Evolutionary conservation across 345 rosid genomes (phyloP), one percentile per base, ranked within the genome.

Genomic region (Cardamine chenopodiifolia): DNA sequence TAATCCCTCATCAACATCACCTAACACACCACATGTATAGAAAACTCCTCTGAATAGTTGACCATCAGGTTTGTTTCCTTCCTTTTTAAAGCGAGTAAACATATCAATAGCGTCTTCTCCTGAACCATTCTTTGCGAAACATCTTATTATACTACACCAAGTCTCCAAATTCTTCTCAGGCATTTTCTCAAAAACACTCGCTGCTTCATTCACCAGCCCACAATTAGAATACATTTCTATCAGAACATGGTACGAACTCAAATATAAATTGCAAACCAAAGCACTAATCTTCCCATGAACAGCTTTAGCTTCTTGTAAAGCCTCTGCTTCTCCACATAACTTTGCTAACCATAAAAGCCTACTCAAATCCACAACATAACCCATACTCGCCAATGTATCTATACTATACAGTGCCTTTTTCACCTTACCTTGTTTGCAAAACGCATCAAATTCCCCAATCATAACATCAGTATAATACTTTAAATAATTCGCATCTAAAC

Each of bases 41-140:
- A 94, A 87, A 3, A 91, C 76, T 3, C 87, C 78, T 40, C 83
- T 61, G 54, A 83, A 91, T 64, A 94, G 68, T 57, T 79, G 76
- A 18, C 84, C 82, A 18, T 90, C 85, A 0, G 95, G 96, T 70
- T 72, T 82, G 61, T 84, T 66, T 53, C 91, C 96, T 29, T 83
- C 81, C 57, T 76, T 80, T 78, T 87, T 94, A 70, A 91, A 94
- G 10, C 78, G 77, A 72, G 72, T 49, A 74, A 90, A 91, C 69
- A 90, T 73, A 66, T 94, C 95, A 47, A 94, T 79, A 37, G 90
- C 92, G 55, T 94, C 95, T 84, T 94, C 96, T 70, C 90, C 97
- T 8, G 79, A 72, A 26, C 85, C 98, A 72, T 81, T 85, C 78
- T 82, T 88, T 2, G 90, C 89, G n/a, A 94, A 81, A 81, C 96